Base-by-base conservation (phyloP, 306 rosid species). In the Acacia crassicarpa region DNA sequence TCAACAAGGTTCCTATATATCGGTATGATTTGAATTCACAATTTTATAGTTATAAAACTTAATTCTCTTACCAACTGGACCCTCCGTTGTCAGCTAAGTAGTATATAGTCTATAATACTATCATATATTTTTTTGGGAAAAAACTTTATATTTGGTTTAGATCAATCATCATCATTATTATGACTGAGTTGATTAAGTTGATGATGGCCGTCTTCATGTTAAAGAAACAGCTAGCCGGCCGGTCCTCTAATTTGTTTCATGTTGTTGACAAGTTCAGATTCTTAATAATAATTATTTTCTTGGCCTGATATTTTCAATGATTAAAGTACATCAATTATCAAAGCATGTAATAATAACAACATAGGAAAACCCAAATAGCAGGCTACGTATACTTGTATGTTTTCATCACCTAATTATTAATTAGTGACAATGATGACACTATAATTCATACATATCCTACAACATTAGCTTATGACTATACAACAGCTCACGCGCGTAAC, bases 1-100 rank as follows among this genome's bases (percentile, higher is more conserved):
- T 6, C 8, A 6, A 0, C 1, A 38, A 5, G 8, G 1, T 1
- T 1, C 8, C 6, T 0, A 38, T 0, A 38, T 8, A 6, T 5
- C 6, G 0, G 1, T 38, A 1, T 5, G 8, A 38, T 38, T 38
- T 38, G 8, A 6, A 38, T 0, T 6, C 0, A 38, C 5, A 6
- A 6, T 8, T 8, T 38, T 38, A 38, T 5, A 1, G 8, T 38
- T 38, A 38, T 38, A n/a, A n/a, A n/a, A 6, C 5, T 0, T 1
- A 38, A 38, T 6, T 6, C 8, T 0, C 5, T 38, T 38, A 38
- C 6, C 8, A 38, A 5, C 0, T 38, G 0, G 1, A 6, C 40
- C 40, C 1, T 5, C 1, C 8, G 5, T 35, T 35, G 7, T 38
- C 6, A 4, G 35, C 35, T 32, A 32, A 32, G 35, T 32, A 32